Percentiles rank a stretch among this genome's conserved stretches.
These are phyloP conservation scores for Aspergillus egyptiacus DNA, from an alignment of 495 filamentous ascomycete genomes.

Conservation along the genomic window DNA sequence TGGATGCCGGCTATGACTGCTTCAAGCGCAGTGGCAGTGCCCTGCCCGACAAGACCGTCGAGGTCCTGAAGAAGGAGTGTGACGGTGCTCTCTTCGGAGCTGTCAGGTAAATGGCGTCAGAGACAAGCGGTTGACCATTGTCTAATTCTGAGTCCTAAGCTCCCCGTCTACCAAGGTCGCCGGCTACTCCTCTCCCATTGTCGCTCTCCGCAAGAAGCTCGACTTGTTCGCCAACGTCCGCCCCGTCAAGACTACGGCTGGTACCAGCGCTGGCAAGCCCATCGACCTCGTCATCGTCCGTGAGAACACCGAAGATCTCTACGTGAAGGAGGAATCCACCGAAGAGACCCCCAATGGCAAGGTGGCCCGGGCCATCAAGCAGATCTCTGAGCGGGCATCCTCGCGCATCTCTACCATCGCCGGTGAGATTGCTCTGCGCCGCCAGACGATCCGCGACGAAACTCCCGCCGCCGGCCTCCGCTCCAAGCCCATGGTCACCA, in stretches of 20 bases:
- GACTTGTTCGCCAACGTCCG: slow-evolving; percentile 97
- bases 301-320: slow-evolving; percentile 97
- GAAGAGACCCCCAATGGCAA: slow-evolving; percentile 64
- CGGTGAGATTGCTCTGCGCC: slow-evolving; percentile 83
- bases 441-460: slow-evolving; percentile 67
- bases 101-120: slow-evolving; percentile 53
- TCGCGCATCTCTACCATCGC: slow-evolving; percentile 84
- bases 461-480: slow-evolving; percentile 50
- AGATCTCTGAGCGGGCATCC: slow-evolving; percentile 80
- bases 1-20: slow-evolving; percentile 86
- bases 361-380: slow-evolving; percentile 95
- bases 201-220: slow-evolving; percentile 90
- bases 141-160: slow-evolving; percentile 25
- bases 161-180: slow-evolving; percentile 83
- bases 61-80: slow-evolving; percentile 78
- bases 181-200: slow-evolving; percentile 96
- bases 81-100: slow-evolving; percentile 96
- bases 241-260: slow-evolving; percentile 77
- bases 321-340: slow-evolving; percentile 95
- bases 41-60: slow-evolving; percentile 83
- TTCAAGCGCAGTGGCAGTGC: slow-evolving; percentile 85
- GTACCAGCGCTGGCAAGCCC: slow-evolving; percentile 47
- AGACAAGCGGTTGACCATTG: not conserved
- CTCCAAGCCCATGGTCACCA: slow-evolving; percentile 71
- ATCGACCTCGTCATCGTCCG: slow-evolving; percentile 98